Base-by-base conservation (phyloP, 192 early-diverging fungal genomes). In the Backusella morwellensis region DNA sequence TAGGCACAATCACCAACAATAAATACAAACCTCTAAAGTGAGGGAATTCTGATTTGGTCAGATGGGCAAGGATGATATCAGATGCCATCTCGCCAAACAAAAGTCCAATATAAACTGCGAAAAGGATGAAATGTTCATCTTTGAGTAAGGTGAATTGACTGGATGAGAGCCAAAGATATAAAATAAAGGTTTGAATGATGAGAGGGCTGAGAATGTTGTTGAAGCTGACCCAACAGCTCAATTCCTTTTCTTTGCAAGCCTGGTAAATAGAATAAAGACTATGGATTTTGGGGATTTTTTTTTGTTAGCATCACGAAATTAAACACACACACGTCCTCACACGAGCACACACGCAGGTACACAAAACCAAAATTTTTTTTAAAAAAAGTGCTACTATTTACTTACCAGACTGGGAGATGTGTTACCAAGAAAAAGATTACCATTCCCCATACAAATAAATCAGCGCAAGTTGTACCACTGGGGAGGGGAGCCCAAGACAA, bases 31-130 rank as follows among this genome's bases (percentile, higher is more conserved):
- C 86, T 12, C 90, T 92, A 83, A 92, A 96, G 80, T 87, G 91
- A 63, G 96, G 96, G 85, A 92, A 97, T 41, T 85, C 81, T 76
- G 87, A 89, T 84, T 94, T 92, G 36, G 95, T 96, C 42, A 97
- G 87, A 68, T 97, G 96, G 26, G 94, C 92, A 81, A 97, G 81
- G 70, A 97, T 96, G 72, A 97, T 97, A 77, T 93, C 92, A 77
- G 94, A 94, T 40, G 92, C 94, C 83, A 95, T 91, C 68, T 93
- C 90, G n/a, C 94, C 94, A 89, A 95, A 95, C 7, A 91, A 89
- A 71, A 92, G 88, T 2, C 94, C 93, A 35, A 87, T 84, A 3
- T 90, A 90, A 26, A 93, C 56, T 19, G 89, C 84, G 76, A 94
- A 95, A 29, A 95, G 84, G 35, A 93, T 88, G 63, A 92, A 85